A percentile compares a stretch with the other conserved stretches of the same genome.
Evolutionary conservation across 2,329 filamentous ascomycete genomes (phyloP).

Genomic region (Colletotrichum costaricense): DNA sequence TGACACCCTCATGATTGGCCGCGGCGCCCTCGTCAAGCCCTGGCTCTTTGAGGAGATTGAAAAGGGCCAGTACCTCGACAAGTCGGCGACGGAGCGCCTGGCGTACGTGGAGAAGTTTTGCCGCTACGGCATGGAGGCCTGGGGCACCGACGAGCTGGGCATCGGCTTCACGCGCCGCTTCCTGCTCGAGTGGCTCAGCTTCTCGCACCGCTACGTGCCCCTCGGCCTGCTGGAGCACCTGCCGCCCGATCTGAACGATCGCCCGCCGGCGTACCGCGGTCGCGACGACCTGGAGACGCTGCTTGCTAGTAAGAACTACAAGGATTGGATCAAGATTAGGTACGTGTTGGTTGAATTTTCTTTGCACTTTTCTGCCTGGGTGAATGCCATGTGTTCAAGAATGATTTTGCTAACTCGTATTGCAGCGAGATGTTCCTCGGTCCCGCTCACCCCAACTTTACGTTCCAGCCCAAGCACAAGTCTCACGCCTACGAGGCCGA

Average conservation of each 20-base stretch:
- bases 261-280: constrained; percentile 85
- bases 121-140: constrained; percentile 90
- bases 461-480: constrained; percentile 98
- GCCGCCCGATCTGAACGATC: constrained; percentile 88
- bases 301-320: constrained; percentile 89
- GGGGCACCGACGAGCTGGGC: constrained; percentile 95
- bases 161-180: constrained; percentile 92
- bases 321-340: constrained; percentile 99
- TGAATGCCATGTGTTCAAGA: neutral
- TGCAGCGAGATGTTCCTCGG: constrained; percentile 96
- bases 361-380: neutral
- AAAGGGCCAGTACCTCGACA: constrained; percentile 93
- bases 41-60: constrained; percentile 99
- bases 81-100: constrained; percentile 88
- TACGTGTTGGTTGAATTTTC: constrained; percentile 56
- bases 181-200: constrained; percentile 95
- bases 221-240: constrained; percentile 89
- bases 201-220: constrained; percentile 91
- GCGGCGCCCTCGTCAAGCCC: constrained; percentile 95
- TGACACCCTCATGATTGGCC: constrained; percentile 97
- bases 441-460: constrained; percentile 88
- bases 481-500: constrained; percentile 89
- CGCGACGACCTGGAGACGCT: constrained; percentile 95
- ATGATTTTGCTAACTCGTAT: constrained; percentile 34
- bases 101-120: constrained; percentile 89